phyloP scores from a whole-genome alignment of 148 eudicot species.

The Rhododendron mucronatum region DNA sequence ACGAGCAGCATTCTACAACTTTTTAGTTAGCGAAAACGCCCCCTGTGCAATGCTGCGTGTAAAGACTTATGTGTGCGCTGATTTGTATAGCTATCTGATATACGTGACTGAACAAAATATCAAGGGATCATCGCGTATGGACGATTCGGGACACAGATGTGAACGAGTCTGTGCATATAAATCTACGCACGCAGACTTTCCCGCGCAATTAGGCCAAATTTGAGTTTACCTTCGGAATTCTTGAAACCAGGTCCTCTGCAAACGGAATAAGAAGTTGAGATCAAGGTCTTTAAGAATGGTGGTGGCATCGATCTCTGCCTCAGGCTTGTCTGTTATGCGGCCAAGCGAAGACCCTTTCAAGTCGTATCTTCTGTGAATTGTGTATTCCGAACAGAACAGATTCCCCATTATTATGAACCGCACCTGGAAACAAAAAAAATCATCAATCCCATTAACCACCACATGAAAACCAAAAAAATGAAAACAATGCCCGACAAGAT shows the following conservation, averaged over 20 bases:
- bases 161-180: not conserved
- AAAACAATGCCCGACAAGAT: not conserved
- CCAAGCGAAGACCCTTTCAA: slow-evolving; percentile 97
- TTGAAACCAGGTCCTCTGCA: slow-evolving; percentile 88
- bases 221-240: slow-evolving; percentile 70
- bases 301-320: slow-evolving; percentile 79
- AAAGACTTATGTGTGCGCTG: not conserved
- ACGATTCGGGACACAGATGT: not conserved
- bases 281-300: slow-evolving; percentile 94
- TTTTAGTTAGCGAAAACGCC: no score
- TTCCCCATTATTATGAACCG: slow-evolving; percentile 97
- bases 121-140: not conserved
- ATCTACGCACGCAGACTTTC: not conserved
- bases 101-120: not conserved
- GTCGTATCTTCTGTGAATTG: slow-evolving; percentile 80
- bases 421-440: slow-evolving; percentile 38
- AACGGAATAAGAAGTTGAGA: slow-evolving; percentile 75
- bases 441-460: not conserved
- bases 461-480: not conserved
- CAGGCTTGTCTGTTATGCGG: slow-evolving; percentile 82
- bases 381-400: slow-evolving; percentile 67
- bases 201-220: not conserved
- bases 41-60: not conserved
- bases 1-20: no score
- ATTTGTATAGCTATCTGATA: not conserved